phyloP scores from a whole-genome alignment of 2,329 filamentous ascomycete species.

The Phaeosphaeriaceae sp. region DNA sequence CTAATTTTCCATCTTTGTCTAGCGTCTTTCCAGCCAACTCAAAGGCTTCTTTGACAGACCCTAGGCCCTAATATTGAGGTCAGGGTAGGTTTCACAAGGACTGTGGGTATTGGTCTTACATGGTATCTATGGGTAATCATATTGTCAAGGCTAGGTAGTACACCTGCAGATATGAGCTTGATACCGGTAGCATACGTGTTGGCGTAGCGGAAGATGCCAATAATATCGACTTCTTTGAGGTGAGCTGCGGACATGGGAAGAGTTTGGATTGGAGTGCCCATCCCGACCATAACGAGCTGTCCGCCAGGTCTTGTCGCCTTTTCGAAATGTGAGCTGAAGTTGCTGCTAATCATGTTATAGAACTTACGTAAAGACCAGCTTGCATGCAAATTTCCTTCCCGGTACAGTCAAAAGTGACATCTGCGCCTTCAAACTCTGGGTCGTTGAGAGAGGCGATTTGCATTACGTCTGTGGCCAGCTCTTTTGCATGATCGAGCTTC shows the following conservation, averaged over 20 bases:
- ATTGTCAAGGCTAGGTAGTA: constrained; percentile 56
- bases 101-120: background rate
- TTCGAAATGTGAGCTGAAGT: constrained; percentile 14
- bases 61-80: constrained; percentile 48
- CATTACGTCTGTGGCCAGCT: constrained; percentile 45
- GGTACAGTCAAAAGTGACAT: constrained; percentile 52
- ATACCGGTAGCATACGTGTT: constrained; percentile 63
- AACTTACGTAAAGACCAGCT: constrained; percentile 50
- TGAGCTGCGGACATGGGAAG: constrained; percentile 62
- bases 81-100: too few species aligned
- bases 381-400: constrained; percentile 53
- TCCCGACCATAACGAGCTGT: constrained; percentile 62
- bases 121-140: constrained; percentile 57
- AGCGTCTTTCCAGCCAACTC: constrained; percentile 57
- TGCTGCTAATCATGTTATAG: background rate
- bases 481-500: constrained; percentile 43
- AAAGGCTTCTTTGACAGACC: constrained; percentile 59
- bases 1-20: constrained; percentile 59
- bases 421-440: constrained; percentile 47
- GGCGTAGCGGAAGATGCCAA: constrained; percentile 64
- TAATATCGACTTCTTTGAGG: constrained; percentile 62
- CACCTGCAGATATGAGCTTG: constrained; percentile 58
- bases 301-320: constrained; percentile 57
- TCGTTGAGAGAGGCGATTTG: constrained; percentile 46
- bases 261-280: constrained; percentile 63